A percentile compares a stretch with the other conserved stretches of the same genome.
Conservation (phyloP, 495 filamentous ascomycete species). For the Daldinia childiae region DNA sequence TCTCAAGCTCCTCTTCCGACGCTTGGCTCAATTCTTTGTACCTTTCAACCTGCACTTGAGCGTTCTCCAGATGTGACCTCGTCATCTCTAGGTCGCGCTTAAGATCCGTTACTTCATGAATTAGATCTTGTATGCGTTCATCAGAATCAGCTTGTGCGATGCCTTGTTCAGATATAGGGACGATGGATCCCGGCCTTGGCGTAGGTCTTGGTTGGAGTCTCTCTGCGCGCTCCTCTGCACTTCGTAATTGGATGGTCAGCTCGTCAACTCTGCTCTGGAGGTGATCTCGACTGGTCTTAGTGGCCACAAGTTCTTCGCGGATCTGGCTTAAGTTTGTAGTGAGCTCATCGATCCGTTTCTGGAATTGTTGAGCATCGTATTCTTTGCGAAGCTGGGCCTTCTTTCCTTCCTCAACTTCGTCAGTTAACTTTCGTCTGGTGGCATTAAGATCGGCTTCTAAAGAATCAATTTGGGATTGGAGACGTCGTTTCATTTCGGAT, state of each 20-base stretch:
- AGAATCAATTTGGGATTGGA: slow-evolving; percentile 78
- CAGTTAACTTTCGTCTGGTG: slow-evolving; percentile 83
- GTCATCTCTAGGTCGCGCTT: slow-evolving; percentile 81
- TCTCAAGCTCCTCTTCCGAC: slow-evolving; percentile 87
- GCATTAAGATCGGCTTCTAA: slow-evolving; percentile 79
- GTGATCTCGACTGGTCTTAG: slow-evolving; percentile 87
- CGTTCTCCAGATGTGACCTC: slow-evolving; percentile 77
- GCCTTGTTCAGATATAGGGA: slow-evolving; percentile 54
- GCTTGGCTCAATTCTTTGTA: slow-evolving; percentile 89
- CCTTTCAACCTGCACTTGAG: slow-evolving; percentile 80
- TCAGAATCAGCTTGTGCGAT: slow-evolving; percentile 59
- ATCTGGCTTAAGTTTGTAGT: slow-evolving; percentile 76
- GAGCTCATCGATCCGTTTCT: slow-evolving; percentile 90
- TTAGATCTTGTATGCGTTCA: slow-evolving; percentile 83
- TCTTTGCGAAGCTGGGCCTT: slow-evolving; percentile 83
- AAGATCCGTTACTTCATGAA: slow-evolving; percentile 82
- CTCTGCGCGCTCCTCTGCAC: slow-evolving; percentile 84
- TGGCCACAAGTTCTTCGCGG: slow-evolving; percentile 82
- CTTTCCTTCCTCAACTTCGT: slow-evolving; percentile 83
- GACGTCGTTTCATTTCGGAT: slow-evolving; percentile 77
- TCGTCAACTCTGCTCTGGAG: slow-evolving; percentile 88
- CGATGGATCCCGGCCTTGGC: slow-evolving; percentile 57
- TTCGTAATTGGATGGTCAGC: slow-evolving; percentile 83
- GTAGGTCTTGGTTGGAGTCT: slow-evolving; percentile 79
- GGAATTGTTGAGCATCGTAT: slow-evolving; percentile 83